A percentile compares a stretch with the other conserved stretches of the same genome.
These are phyloP conservation scores for Clitopilus passeckerianus DNA, from an alignment of 768 basidiomycete genomes.

Conservation along the genomic window DNA sequence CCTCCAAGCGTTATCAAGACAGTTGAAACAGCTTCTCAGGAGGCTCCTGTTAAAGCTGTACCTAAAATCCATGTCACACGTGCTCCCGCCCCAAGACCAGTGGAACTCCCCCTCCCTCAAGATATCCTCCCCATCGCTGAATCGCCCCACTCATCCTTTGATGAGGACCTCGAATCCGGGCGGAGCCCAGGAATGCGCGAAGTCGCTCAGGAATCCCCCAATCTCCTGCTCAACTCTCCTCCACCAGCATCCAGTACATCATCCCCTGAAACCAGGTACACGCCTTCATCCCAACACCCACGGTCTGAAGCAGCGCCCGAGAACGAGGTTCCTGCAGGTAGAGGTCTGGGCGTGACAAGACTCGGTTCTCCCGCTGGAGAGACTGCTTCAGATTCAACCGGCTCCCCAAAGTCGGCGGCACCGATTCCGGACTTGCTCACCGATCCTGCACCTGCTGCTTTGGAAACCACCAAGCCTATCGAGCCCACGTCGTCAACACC, in stretches of 20 bases:
- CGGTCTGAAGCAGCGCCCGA: not conserved
- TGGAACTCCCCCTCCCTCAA: slow-evolving; percentile 60
- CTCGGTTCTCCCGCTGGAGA: not conserved
- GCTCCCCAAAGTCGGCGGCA: not conserved
- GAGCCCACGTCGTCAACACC: slow-evolving; percentile 18
- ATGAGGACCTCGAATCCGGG: slow-evolving; percentile 48
- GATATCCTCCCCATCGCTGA: slow-evolving; percentile 50
- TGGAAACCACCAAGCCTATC: slow-evolving; percentile 27
- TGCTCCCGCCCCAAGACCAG: slow-evolving; percentile 65
- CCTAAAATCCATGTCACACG: slow-evolving; percentile 64
- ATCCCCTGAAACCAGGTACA: not conserved
- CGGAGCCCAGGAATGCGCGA: slow-evolving; percentile 34
- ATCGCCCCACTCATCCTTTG: slow-evolving; percentile 37
- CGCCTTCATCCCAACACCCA: not conserved
- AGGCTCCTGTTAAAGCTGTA: slow-evolving; percentile 18
- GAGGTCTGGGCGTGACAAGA: not conserved
- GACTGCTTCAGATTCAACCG: not conserved
- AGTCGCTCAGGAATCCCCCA: slow-evolving; percentile 15
- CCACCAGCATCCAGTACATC: not conserved
- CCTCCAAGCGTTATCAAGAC: slow-evolving; percentile 19
- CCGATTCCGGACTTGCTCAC: slow-evolving; percentile 41
- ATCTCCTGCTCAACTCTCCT: slow-evolving; percentile 6
- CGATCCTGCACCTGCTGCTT: slow-evolving; percentile 31
- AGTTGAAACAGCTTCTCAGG: slow-evolving; percentile 12
- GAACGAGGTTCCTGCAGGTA: not conserved